Evolutionary conservation across 2,329 filamentous ascomycete species (phyloP), one percentile per base, ranked within the genome.

Genomic region (Thelonectria blattea): DNA sequence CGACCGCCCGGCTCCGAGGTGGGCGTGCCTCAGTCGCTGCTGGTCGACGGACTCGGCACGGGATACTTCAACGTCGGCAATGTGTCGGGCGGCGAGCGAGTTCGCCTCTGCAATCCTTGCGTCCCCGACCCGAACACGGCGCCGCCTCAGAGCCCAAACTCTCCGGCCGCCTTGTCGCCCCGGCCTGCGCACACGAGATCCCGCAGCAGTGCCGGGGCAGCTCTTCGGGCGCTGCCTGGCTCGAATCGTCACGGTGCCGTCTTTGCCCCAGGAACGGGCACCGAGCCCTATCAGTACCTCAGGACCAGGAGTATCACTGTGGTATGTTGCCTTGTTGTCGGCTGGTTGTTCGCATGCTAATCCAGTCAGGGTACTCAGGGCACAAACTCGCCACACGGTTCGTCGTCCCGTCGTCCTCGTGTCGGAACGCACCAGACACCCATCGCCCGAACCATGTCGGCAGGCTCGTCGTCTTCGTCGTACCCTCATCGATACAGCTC

Each of bases 81-180:
- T 32, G 74, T 83, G 22, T 78, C 81, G 4, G 85, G 85, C 15
- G 85, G 85, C 24, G 84, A 86, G 67, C 78, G 83, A 45, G 85
- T 87, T 50, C 77, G 85, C 52, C 80, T 88, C 12, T 88, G 85
- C 73, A 87, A 87, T 66, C 85, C 85, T 1, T 88, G 85, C 64
- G 85, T 88, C 8, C 85, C 85, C 12, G 85, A 87, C 61, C 85
- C 85, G 6, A 87, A 87, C 68, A 86, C 79, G 8, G 79, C 83
- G 18, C 85, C 85, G 27, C 84, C 84, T 7, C 79, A 80, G 58
- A 75, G 78, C 20, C 78, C 79, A 24, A 72, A 71, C 7, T 72
- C 75, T 3, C 68, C 76, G 15, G 65, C 70, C 14, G 70, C 71
- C 20, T 62, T 73, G 20, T 77, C 76, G 5, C 72, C 76, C 7